Evolutionary conservation across 768 basidiomycete species (phyloP), one percentile per base, ranked within the genome.

Genomic region (Tylopilus intermedius): DNA sequence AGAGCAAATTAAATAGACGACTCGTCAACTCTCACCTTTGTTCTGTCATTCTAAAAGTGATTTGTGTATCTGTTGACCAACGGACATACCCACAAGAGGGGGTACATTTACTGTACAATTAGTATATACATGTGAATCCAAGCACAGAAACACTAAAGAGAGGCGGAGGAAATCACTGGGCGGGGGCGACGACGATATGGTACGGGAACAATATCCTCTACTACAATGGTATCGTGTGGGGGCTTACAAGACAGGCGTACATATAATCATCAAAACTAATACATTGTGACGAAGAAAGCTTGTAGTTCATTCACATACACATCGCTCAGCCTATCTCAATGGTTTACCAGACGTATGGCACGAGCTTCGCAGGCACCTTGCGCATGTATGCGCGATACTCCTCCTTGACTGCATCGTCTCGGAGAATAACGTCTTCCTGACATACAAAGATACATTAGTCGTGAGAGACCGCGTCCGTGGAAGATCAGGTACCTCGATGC

Each of bases 1-100:
- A 62, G 57, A 62, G 46, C 40, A 50, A n/a, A 37, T 56, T 37
- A 50, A n/a, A 37, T 56, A 56, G 39, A 13, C 24, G 39, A 55
- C 51, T 18, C 9, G 24, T 51, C 54, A 44, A 8, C 5, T 40
- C 7, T 21, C 18, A n/a, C 18, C 8, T 39, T 39, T 39, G 0
- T 15, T 37, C 14, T 37, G 14, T 15, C n/a, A 15, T 37, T 7
- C 3, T 15, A 8, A 39, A n/a, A 14, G 18, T 39, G 38, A 39
- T 39, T 39, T 7, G n/a, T 57, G 48, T 45, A 45, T 47, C 22
- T 15, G n/a, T 41, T 13, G 32, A 44, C 32, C 9, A 43, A 47
- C 22, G 10, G 39, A 45, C 47, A 51, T 47, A 51, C 50, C 55
- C 45, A 47, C 45, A 1, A 14, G 9, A 30, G 7, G 3, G 29